Evolutionary conservation across 2,329 filamentous ascomycete genomes (phyloP).

Genomic region (Dactylellina parvicollis): DNA sequence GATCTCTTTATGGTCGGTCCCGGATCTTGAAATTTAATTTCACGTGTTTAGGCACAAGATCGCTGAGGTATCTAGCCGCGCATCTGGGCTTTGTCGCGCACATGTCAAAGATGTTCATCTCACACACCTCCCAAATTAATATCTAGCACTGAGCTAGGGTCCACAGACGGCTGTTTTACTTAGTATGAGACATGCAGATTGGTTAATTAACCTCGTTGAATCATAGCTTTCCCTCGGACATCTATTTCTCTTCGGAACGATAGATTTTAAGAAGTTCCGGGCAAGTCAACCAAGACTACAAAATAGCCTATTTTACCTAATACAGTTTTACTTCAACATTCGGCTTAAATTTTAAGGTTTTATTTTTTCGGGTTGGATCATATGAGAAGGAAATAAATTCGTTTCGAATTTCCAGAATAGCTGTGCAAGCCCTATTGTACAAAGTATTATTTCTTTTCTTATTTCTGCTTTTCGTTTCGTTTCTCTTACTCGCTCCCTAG

Average conservation of each 20-base stretch:
- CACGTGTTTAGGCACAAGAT: constrained; percentile 24
- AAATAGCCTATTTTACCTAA: constrained; percentile 50
- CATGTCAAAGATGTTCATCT: constrained; percentile 19
- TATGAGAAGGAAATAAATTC: background rate
- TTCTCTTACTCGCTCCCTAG: constrained; percentile 3
- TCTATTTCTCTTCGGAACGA: too few species aligned
- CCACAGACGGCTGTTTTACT: background rate
- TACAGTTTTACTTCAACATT: background rate
- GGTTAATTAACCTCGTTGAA: background rate
- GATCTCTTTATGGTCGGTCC: background rate
- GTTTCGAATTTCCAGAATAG: background rate
- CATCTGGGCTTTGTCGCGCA: constrained; percentile 29
- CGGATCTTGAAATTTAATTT: background rate
- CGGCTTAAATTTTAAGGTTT: background rate
- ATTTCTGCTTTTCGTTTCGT: background rate
- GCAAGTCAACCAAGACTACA: background rate
- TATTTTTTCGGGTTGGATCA: background rate
- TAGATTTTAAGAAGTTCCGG: too few species aligned
- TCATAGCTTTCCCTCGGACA: too few species aligned
- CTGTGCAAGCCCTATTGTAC: background rate
- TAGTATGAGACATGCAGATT: background rate
- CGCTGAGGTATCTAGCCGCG: constrained; percentile 9
- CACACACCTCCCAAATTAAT: constrained; percentile 19
- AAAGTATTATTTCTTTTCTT: background rate
- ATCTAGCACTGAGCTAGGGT: background rate